phyloP scores from a whole-genome alignment of 2,329 filamentous ascomycete genomes.

The Ophiostoma montium region DNA sequence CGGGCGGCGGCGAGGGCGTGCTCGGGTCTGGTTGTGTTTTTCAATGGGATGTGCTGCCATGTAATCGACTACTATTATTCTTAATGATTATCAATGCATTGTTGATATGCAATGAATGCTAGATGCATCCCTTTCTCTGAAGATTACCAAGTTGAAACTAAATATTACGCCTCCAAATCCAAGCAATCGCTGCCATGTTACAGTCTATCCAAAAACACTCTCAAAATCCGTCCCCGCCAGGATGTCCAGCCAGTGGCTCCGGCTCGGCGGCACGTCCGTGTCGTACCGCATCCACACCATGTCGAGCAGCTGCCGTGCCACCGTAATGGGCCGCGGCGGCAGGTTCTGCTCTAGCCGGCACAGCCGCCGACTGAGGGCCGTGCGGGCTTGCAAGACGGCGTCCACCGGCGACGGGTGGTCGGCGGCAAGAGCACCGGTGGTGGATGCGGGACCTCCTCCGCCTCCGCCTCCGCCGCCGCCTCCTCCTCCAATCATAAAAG shows the following conservation, averaged over 20 bases:
- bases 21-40: no score
- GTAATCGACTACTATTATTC: no score
- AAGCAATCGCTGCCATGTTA: no score
- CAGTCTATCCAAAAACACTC: conserved; percentile 9
- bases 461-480: no score
- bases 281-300: conserved; percentile 27
- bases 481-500: neutral
- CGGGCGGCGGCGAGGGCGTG: no score
- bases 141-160: no score
- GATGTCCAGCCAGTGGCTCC: conserved; percentile 12
- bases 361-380: conserved; percentile 14
- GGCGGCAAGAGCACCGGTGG: neutral
- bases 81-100: no score
- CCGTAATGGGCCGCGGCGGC: conserved; percentile 24
- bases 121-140: no score
- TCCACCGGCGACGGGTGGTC: neutral
- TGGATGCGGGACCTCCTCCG: neutral
- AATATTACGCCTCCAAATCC: no score
- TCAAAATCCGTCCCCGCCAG: conserved; percentile 9
- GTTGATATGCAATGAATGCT: no score
- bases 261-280: conserved; percentile 15
- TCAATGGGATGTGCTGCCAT: no score
- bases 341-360: conserved; percentile 23
- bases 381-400: neutral
- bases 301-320: conserved; percentile 25